Evolutionary conservation across 2,329 filamentous ascomycete species (phyloP), one percentile per base, ranked within the genome.

Genomic region (Hypoxylon sp.): DNA sequence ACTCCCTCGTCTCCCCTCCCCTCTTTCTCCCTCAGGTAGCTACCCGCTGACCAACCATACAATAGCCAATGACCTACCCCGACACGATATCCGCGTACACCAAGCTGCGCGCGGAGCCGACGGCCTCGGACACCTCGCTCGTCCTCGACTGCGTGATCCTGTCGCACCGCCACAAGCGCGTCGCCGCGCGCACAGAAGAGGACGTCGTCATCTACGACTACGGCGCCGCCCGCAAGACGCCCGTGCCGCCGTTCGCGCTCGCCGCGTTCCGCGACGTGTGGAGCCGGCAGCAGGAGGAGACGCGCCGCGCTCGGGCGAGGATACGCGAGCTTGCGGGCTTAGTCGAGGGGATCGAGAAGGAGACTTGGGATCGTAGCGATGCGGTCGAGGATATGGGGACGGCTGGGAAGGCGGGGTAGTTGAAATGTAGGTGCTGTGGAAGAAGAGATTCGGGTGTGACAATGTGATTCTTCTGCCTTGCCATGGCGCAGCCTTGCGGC

Each of bases 51-150:
- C 4, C 47, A 41, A 30, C n/a, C 49, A 4, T 4, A n/a, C 32
- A 59, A 48, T 68, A 93, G 91, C 92, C 93, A 15, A 90, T 97
- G 86, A 89, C 84, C 32, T 96, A 87, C 76, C 93, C 93, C 0
- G 93, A 97, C 76, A 85, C 86, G 50, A 87, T 97, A 65, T 93
- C 91, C 0, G 92, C 95, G 19, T 90, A 94, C 71, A 93, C 97
- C 79, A 94, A 90, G 75, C 84, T 97, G 11, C 79, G 83, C 2
- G 75, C 78, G 22, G 77, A 82, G 59, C 89, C 88, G 17, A 64
- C 72, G 19, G 67, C 67, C 2, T 77, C 78, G 0, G 72, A 79
- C 17, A 51, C 74, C 75, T 84, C 85, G 19, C 85, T 94, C 65
- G 76, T 85, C 56, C 75, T 89, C 58, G 84, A 88, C 68, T 85